Conservation (phyloP, 164 flowering plant species). For the Akebia trifoliata region DNA sequence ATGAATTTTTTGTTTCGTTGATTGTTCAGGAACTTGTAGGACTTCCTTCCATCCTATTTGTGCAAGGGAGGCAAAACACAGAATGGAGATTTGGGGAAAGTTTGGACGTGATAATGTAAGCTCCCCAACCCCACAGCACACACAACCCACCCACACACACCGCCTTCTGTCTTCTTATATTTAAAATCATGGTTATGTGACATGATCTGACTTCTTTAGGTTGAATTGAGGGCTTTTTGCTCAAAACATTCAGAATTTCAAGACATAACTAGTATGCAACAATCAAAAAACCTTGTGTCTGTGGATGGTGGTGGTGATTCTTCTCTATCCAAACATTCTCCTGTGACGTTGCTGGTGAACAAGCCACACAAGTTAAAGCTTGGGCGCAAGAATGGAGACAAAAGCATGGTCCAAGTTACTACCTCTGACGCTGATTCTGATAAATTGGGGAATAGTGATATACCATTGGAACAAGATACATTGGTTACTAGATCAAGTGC, state of each 20-base stretch:
- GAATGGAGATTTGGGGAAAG: conserved; percentile 95
- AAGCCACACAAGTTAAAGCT: conserved; percentile 31
- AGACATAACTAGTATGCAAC: conserved; percentile 18
- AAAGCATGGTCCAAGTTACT: conserved; percentile 19
- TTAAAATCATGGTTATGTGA: not conserved
- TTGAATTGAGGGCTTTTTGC: conserved; percentile 90
- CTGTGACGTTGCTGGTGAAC: conserved; percentile 18
- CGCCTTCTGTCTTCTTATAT: too few species aligned
- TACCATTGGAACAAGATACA: conserved; percentile 17
- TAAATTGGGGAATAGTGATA: conserved; percentile 22
- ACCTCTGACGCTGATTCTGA: conserved; percentile 20
- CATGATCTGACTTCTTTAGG: conserved; percentile 29
- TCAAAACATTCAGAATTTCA: conserved; percentile 66
- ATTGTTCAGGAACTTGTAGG: conserved; percentile 74
- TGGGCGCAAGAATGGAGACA: conserved; percentile 40
- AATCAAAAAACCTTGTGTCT: conserved; percentile 16
- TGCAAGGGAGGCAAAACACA: conserved; percentile 86
- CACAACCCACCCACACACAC: too few species aligned
- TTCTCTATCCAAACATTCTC: conserved; percentile 20
- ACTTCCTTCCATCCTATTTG: conserved; percentile 93
- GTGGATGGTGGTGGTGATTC: conserved; percentile 25
- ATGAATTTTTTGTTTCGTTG: conserved; percentile 5
- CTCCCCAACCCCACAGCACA: not conserved
- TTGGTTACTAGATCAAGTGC: conserved; percentile 19
- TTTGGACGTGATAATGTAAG: conserved; percentile 70